Conservation (phyloP, 495 filamentous ascomycete genomes). For the Filosporella fistucella region DNA sequence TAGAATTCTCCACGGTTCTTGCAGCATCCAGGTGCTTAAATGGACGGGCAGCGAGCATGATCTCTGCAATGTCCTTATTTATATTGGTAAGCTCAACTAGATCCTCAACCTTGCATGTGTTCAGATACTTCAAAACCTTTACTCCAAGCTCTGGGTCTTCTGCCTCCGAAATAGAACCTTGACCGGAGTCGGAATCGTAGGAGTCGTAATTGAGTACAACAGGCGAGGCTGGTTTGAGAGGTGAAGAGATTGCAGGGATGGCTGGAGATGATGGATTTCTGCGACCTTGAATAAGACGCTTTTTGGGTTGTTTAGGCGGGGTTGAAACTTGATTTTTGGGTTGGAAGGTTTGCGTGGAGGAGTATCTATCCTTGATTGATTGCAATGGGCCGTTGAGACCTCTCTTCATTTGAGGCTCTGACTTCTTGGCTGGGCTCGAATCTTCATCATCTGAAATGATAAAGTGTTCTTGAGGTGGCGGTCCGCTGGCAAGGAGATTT, state of each 20-base stretch:
- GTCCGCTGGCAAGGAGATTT: conserved; percentile 35
- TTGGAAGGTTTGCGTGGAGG: conserved; percentile 32
- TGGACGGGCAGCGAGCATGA: conserved; percentile 64
- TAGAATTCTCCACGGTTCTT: conserved; percentile 50
- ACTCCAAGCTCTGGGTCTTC: conserved; percentile 39
- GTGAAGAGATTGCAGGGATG: conserved; percentile 27
- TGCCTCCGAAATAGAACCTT: conserved; percentile 31
- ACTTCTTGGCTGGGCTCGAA: conserved; percentile 10
- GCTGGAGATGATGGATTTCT: conserved; percentile 43
- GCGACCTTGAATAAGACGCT: conserved; percentile 55
- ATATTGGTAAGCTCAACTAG: conserved; percentile 74
- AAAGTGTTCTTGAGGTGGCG: conserved; percentile 24
- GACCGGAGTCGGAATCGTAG: conserved; percentile 36
- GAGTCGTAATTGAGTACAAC: conserved; percentile 45
- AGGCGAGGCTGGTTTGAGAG: conserved; percentile 23
- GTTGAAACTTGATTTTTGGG: conserved; percentile 18
- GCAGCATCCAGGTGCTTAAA: conserved; percentile 61
- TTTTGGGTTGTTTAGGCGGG: conserved; percentile 33
- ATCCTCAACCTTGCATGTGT: conserved; percentile 65
- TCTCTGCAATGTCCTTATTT: conserved; percentile 58
- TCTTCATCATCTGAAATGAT: conserved; percentile 26
- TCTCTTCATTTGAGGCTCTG: conserved; percentile 57
- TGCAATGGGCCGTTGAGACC: conserved; percentile 30
- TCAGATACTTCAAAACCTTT: conserved; percentile 76
- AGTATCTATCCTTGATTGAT: conserved; percentile 59